Base-by-base conservation (phyloP, 2,329 filamentous ascomycete species). In the Colletotrichum cuscutae region DNA sequence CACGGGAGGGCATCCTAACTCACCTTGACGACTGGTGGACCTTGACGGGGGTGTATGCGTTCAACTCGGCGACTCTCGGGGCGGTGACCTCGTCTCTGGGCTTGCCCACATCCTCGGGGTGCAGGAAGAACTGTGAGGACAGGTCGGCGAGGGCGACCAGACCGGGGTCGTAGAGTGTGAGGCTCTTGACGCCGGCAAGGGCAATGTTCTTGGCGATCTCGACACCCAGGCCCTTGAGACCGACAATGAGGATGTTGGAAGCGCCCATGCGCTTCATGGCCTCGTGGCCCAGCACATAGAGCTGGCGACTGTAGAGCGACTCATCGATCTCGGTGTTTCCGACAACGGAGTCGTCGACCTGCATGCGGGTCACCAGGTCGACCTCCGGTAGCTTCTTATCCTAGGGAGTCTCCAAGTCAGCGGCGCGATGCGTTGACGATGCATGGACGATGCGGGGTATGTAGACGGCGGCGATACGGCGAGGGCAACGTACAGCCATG, bases 221-320 rank as follows among this genome's bases (percentile, higher is more conserved):
- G 68, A 98, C 96, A 86, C 97, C 97, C 53, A 99, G 90, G 64
- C 97, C 97, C 83, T 97, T 96, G 77, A 98, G 87, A 76, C 97
- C 97, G 75, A 96, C 93, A 69, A 99, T 89, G 65, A 99, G 93
- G 73, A 99, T 90, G 81, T 98, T 97, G 68, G 97, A 98, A 74
- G 95, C 94, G 80, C 95, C 91, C 97, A 99, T 99, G 80, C 97
- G 95, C 89, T 97, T 98, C 97, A 99, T 99, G 76, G 97, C 97
- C 83, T 92, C 91, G 79, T 93, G 91, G 75, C 91, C 91, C 64
- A 92, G 82, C 73, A 93, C 91, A 80, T 93, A 93, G 77, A 93
- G 91, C 84, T 93, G 91, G 80, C 91, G 89, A 81, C 91, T 93
- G 86, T 93, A 93, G 77, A 93, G 90, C 68, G 91, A 91, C 81